A percentile compares a stretch with the other conserved stretches of the same genome.
These are phyloP conservation scores for Colletotrichum tropicicola DNA, from an alignment of 2,329 filamentous ascomycete species.

Conservation along the genomic window DNA sequence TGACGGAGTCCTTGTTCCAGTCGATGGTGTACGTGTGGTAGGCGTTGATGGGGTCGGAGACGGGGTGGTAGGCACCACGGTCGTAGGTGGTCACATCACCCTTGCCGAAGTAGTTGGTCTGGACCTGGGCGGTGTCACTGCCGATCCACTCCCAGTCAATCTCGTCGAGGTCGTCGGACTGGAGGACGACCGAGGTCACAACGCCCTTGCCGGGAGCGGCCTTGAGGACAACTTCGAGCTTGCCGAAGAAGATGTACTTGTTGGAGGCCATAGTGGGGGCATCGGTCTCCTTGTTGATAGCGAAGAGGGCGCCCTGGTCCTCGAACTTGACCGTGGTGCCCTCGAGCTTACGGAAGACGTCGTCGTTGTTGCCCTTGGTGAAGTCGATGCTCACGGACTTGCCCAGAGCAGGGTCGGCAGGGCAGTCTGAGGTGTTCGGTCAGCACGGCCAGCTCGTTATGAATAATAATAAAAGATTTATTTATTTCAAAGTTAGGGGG, in stretches of 20 bases:
- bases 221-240: conserved; percentile 81
- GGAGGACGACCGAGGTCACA: conserved; percentile 88
- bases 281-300: conserved; percentile 73
- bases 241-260: conserved; percentile 98
- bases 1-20: conserved; percentile 71
- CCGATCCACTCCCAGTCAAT: conserved; percentile 98
- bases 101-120: conserved; percentile 88
- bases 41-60: conserved; percentile 61
- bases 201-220: conserved; percentile 84
- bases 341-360: conserved; percentile 55
- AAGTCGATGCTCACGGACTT: conserved; percentile 75
- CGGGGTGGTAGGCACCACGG: conserved; percentile 70
- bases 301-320: conserved; percentile 60
- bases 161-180: conserved; percentile 92
- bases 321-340: conserved; percentile 61
- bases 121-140: conserved; percentile 75
- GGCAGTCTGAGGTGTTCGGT: conserved; percentile 62
- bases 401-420: conserved; percentile 80
- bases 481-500: too few relatives aligned
- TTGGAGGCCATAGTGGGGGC: conserved; percentile 77
- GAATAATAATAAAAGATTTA: neutral
- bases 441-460: conserved; percentile 28
- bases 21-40: conserved; percentile 75
- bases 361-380: conserved; percentile 74
- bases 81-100: conserved; percentile 77